A percentile compares a stretch with the other conserved stretches of the same genome.
phyloP scores from a whole-genome alignment of 805 yeast species.

The Metschnikowia kofuensis region DNA sequence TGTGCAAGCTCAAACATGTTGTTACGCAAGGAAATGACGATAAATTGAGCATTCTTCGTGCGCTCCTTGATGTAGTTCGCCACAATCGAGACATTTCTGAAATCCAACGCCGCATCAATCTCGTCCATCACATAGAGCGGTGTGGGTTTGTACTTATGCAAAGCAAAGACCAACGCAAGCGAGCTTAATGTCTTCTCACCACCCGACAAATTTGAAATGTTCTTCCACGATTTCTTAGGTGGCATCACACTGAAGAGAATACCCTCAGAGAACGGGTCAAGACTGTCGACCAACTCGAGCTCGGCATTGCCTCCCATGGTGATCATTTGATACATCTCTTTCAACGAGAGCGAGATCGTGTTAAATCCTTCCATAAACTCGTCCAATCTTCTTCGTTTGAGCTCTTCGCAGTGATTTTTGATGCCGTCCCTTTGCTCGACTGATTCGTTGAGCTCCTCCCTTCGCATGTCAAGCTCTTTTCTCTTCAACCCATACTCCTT shows the following conservation, averaged over 20 bases:
- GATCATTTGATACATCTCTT: slow-evolving; percentile 97
- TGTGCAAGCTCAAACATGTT: slow-evolving; percentile 97
- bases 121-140: slow-evolving; percentile 99
- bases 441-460: slow-evolving; percentile 64
- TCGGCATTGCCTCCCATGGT: slow-evolving; percentile 99
- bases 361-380: slow-evolving; percentile 95
- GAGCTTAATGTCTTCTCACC: slow-evolving; percentile 97
- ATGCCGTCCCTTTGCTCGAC: slow-evolving; percentile 63
- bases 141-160: slow-evolving; percentile 94
- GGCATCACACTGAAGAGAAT: slow-evolving; percentile 98
- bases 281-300: slow-evolving; percentile 87
- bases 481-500: slow-evolving; percentile 72
- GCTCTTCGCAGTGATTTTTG: slow-evolving; percentile 59
- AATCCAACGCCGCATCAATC: slow-evolving; percentile 97
- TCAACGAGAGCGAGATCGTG: slow-evolving; percentile 78
- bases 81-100: slow-evolving; percentile 93
- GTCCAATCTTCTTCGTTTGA: slow-evolving; percentile 70
- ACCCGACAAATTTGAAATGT: slow-evolving; percentile 91
- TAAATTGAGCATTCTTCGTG: slow-evolving; percentile 93
- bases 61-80: slow-evolving; percentile 96
- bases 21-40: slow-evolving; percentile 91
- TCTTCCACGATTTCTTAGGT: slow-evolving; percentile 96
- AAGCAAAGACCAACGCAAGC: slow-evolving; percentile 90
- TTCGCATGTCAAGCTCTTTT: slow-evolving; percentile 61
- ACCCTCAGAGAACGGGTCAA: slow-evolving; percentile 98